These are phyloP conservation scores for Sclerotinia sclerotiorum DNA, from an alignment of 2,329 filamentous ascomycete species.

Conservation along the genomic window DNA sequence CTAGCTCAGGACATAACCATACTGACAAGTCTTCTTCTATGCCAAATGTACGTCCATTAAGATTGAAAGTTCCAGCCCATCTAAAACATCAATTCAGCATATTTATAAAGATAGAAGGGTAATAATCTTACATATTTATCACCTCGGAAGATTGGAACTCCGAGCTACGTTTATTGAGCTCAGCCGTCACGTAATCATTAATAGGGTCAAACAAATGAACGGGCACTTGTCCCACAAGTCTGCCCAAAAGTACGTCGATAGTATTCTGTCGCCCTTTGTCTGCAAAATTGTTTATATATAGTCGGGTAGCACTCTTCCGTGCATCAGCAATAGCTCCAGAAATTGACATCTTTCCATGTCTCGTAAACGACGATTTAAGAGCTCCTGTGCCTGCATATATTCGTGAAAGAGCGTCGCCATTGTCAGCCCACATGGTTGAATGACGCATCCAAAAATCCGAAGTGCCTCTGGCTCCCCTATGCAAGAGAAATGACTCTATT, in stretches of 20 bases:
- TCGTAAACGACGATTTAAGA: slow-evolving; percentile 91
- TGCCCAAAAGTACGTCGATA: slow-evolving; percentile 87
- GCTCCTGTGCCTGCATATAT: slow-evolving; percentile 97
- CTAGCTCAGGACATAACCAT: slow-evolving; percentile 76
- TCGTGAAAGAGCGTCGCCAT: slow-evolving; percentile 88
- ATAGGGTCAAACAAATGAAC: slow-evolving; percentile 92
- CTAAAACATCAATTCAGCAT: slow-evolving; percentile 25
- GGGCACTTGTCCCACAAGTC: slow-evolving; percentile 75
- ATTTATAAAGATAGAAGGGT: not conserved
- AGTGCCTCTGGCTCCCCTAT: slow-evolving; percentile 66
- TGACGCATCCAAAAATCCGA: slow-evolving; percentile 91
- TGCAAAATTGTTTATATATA: slow-evolving; percentile 97
- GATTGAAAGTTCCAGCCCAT: slow-evolving; percentile 84
- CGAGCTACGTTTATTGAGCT: slow-evolving; percentile 64
- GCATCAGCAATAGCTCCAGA: slow-evolving; percentile 93
- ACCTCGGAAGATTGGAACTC: slow-evolving; percentile 75
- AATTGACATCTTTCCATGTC: slow-evolving; percentile 92
- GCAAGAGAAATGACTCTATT: slow-evolving; percentile 76
- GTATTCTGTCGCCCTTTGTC: slow-evolving; percentile 92
- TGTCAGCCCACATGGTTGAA: slow-evolving; percentile 94
- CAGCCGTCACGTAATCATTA: slow-evolving; percentile 81
- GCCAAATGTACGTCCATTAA: slow-evolving; percentile 83
- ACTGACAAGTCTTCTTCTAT: slow-evolving; percentile 75
- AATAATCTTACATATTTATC: slow-evolving; percentile 61
- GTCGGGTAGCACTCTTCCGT: slow-evolving; percentile 86